Evolutionary conservation across 495 filamentous ascomycete genomes (phyloP).

Genomic region (Tuber calosporum): DNA sequence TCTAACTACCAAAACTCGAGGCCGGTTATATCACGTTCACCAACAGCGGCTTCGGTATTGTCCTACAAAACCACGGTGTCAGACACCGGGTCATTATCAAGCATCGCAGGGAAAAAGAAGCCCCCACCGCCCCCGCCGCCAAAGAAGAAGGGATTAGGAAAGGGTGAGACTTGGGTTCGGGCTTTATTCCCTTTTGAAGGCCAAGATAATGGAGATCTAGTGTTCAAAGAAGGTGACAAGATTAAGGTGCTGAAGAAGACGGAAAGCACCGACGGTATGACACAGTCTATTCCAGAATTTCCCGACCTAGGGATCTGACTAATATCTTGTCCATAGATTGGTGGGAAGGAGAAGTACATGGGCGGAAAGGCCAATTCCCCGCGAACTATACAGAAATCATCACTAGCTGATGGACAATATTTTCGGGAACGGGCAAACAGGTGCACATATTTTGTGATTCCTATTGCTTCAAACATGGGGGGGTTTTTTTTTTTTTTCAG

Average conservation of each 20-base stretch:
- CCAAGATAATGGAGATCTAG: conserved; percentile 64
- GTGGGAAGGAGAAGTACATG: conserved; percentile 85
- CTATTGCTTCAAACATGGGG: not conserved
- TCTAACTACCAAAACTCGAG: conserved; percentile 5
- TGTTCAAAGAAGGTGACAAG: conserved; percentile 74
- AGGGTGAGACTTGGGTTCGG: conserved; percentile 59
- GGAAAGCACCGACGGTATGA: conserved; percentile 58
- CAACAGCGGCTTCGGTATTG: conserved; percentile 30
- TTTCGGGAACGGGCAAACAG: conserved; percentile 9
- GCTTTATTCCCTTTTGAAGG: conserved; percentile 76
- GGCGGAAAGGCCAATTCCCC: conserved; percentile 70
- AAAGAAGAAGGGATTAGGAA: conserved; percentile 48
- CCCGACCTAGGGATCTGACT: not conserved
- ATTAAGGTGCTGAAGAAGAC: conserved; percentile 82
- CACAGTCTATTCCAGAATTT: not conserved
- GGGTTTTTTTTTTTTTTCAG: not conserved
- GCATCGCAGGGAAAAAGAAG: conserved; percentile 53
- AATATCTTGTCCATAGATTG: conserved; percentile 54
- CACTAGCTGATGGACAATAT: conserved; percentile 13
- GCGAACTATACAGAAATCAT: conserved; percentile 70
- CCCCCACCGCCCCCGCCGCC: conserved; percentile 65
- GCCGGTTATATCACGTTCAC: conserved; percentile 15
- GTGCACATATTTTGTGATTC: not conserved
- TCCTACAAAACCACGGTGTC: conserved; percentile 39
- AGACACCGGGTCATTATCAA: conserved; percentile 14